Base-by-base conservation (phyloP, 1,284 basidiomycete species). In the Ustilago hordei region DNA sequence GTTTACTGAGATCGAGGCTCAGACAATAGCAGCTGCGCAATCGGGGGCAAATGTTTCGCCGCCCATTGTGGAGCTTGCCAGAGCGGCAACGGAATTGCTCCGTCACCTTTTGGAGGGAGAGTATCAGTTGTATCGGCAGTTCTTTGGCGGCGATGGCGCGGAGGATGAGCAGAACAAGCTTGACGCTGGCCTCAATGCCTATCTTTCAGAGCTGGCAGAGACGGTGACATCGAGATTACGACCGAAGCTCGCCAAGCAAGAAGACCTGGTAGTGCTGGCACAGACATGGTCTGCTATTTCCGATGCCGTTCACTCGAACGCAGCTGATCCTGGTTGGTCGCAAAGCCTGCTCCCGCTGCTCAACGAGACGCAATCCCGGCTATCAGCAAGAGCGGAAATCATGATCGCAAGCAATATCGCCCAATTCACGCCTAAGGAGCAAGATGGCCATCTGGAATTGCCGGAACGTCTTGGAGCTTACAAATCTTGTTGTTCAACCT, bases 361-460 rank as follows among this genome's bases (percentile, higher is more conserved):
- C 52, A 62, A 72, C 35, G 77, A 79, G 50, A 54, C 57, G 2
- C 73, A 76, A 28, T 36, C 59, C 4, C 55, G 73, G 4, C 65
- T 79, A 31, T 34, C 67, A 8, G 55, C 60, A 17, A 60, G 77
- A 43, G 73, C 77, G 11, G 65, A 76, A 35, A 28, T 47, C 11
- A 31, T 73, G 48, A 19, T 75, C 11, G 43, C 67, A 17, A 48
- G 55, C 58, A 60, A 76, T 53, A 66, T 79, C 35, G 64, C 64
- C 8, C 52, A 61, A 2, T 79, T 76, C 50, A 36, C n/a, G 3
- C 55, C 77, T 2, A 56, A 56, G 48, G 69, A 76, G 23, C 56
- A 70, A 32, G 41, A 47, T 11, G 73, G 71, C 7, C 45, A 79
- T 7, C 74, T 79, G 34, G 69, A 76, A 28, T 79, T 73, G 35